A percentile compares a stretch with the other conserved stretches of the same genome.
phyloP scores from a whole-genome alignment of 805 yeast genomes.

The Wickerhamiella bombiphila region DNA sequence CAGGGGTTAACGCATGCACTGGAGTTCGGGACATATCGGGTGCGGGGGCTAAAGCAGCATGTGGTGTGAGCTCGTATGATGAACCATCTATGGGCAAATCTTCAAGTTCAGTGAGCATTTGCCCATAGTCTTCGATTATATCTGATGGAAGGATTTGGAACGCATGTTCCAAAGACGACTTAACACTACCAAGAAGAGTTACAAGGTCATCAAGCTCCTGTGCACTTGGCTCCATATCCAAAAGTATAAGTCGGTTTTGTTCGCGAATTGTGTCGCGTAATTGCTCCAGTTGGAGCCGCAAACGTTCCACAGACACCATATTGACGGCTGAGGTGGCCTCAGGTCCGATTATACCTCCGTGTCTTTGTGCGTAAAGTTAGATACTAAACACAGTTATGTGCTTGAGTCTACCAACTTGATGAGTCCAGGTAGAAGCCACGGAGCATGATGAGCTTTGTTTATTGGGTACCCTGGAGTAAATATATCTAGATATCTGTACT shows the following conservation, averaged over 20 bases:
- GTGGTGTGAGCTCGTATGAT: conserved; percentile 1
- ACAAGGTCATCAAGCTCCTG: conserved; percentile 14
- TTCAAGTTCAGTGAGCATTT: background rate
- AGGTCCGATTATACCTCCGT: too few species aligned
- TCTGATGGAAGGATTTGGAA: conserved; percentile 2
- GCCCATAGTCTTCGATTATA: conserved; percentile 3
- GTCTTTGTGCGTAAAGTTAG: too few species aligned
- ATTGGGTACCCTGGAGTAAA: too few species aligned
- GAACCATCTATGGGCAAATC: conserved; percentile 1
- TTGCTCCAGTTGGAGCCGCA: conserved; percentile 16
- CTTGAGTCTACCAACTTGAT: too few species aligned
- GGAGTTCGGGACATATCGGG: background rate
- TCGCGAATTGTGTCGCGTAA: conserved; percentile 15
- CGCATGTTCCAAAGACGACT: conserved; percentile 3
- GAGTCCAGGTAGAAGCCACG: too few species aligned
- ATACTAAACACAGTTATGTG: too few species aligned
- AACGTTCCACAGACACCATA: conserved; percentile 7
- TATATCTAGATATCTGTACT: too few species aligned
- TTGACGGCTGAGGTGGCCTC: background rate
- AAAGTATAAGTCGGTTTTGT: conserved; percentile 17
- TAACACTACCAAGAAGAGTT: conserved; percentile 6
- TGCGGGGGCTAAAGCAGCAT: conserved; percentile 1
- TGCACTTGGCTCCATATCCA: conserved; percentile 17
- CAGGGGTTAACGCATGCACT: conserved; percentile 2
- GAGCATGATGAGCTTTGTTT: too few species aligned